Evolutionary conservation across 441 rosid species (phyloP).

Genomic region (Populus hybrid): DNA sequence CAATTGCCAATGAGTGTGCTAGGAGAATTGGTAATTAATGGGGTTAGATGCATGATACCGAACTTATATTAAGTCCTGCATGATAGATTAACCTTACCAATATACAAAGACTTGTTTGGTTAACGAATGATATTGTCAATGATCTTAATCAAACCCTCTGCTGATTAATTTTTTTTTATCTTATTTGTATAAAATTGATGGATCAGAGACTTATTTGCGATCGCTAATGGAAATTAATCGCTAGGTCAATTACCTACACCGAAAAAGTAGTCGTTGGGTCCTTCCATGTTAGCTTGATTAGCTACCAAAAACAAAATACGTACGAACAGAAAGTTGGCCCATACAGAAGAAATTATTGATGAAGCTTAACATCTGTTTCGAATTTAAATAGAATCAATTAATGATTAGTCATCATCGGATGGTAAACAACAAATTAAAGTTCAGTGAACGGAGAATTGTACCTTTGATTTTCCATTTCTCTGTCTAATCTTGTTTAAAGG

Average conservation of each 20-base stretch:
- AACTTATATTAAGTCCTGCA: constrained; percentile 2
- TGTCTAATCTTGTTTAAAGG: neutral
- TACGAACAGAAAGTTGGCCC: neutral
- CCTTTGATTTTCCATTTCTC: neutral
- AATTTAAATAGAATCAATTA: neutral
- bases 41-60: constrained; percentile 13
- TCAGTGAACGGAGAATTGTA: neutral
- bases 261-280: constrained; percentile 1
- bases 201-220: neutral
- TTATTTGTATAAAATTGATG: neutral
- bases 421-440: neutral
- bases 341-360: neutral
- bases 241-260: constrained; percentile 6
- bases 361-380: neutral
- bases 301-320: neutral
- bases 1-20: constrained; percentile 4
- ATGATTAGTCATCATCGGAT: constrained; percentile 9
- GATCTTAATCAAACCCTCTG: neutral
- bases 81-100: constrained; percentile 2
- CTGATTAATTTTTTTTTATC: neutral
- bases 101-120: constrained; percentile 7
- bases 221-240: neutral
- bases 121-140: neutral
- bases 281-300: neutral
- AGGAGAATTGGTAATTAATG: constrained; percentile 4